phyloP scores from a whole-genome alignment of 140 eudicot genomes.

The Cichorium intybus region DNA sequence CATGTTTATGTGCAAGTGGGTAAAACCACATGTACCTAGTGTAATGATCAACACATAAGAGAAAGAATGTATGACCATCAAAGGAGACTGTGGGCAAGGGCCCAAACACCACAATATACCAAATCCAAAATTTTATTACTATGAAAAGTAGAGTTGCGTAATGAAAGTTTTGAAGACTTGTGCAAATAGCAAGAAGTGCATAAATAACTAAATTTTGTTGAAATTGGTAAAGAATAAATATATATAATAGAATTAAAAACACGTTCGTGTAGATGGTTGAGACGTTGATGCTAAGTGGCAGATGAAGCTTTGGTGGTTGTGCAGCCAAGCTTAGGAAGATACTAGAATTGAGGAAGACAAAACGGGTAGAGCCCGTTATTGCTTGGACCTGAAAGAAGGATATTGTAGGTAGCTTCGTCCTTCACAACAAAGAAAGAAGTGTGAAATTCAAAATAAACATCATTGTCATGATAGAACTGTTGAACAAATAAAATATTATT shows the following conservation, averaged over 20 bases:
- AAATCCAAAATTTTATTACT: neutral
- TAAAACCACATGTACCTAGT: too few species aligned
- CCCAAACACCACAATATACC: neutral
- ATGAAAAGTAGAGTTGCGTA: neutral
- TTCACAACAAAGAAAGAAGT: too few species aligned
- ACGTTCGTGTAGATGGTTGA: neutral
- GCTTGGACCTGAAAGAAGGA: too few species aligned
- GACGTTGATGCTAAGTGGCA: neutral
- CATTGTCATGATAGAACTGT: too few species aligned
- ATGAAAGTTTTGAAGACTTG: neutral
- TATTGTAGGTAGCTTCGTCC: too few species aligned
- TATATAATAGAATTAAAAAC: neutral
- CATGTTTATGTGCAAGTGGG: too few species aligned
- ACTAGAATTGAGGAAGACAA: neutral
- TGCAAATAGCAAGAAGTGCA: neutral
- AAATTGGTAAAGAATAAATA: neutral
- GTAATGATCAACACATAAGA: too few species aligned
- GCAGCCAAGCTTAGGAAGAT: neutral
- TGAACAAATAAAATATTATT: too few species aligned
- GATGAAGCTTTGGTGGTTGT: neutral
- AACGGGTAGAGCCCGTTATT: too few species aligned
- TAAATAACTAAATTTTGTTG: neutral
- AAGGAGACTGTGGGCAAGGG: neutral
- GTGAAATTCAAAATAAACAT: too few species aligned
- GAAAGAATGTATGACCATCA: neutral